Base-by-base conservation (phyloP, 2,329 filamentous ascomycete species). In the Metarhizium guizhouense region DNA sequence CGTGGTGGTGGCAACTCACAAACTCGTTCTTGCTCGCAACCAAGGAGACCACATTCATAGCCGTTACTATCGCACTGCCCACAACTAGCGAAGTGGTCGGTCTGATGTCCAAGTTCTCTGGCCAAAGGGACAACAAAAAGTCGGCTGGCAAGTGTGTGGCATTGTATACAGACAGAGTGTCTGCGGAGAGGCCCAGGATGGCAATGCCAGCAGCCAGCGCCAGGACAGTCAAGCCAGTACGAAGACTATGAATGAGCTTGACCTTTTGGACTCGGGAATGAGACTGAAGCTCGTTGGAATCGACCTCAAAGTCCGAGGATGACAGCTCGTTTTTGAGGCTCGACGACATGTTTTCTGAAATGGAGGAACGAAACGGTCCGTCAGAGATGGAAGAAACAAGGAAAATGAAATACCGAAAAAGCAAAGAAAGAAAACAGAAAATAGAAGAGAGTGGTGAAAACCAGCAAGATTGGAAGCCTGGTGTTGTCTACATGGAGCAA, bases 111-210 rank as follows among this genome's bases (percentile, higher is more conserved):
- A 85, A 81, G 34, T 76, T 68, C 14, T 72, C 67, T 0, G 83
- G 83, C 83, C 83, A 86, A 51, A 85, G 64, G 1, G 81, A 72
- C 18, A 85, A 72, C 25, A 77, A 62, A 62, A 73, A 79, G 49
- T 76, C 72, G 18, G 65, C 64, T 1, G 77, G 62, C 16, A 80
- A 65, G 55, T 77, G 73, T 2, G 83, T 85, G 32, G 69, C 68
- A 60, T 81, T 73, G 69, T 83, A 85, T 42, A 81, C 76, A 34
- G 73, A 67, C 47, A 85, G 68, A 6, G 79, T 73, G 64, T 84
- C 74, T 60, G 73, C 79, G 3, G 81, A 75, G 11, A 82, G 73
- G 30, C 77, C 81, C 7, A 85, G 68, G 53, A 82, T 73, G 18
- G 73, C 75, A 60, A 84, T 63, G 55, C 76, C 76, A 54, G 76